A percentile compares a stretch with the other conserved stretches of the same genome.
Evolutionary conservation across 208 protist genomes (phyloP).

Genomic region (Trypanosoma avium): DNA sequence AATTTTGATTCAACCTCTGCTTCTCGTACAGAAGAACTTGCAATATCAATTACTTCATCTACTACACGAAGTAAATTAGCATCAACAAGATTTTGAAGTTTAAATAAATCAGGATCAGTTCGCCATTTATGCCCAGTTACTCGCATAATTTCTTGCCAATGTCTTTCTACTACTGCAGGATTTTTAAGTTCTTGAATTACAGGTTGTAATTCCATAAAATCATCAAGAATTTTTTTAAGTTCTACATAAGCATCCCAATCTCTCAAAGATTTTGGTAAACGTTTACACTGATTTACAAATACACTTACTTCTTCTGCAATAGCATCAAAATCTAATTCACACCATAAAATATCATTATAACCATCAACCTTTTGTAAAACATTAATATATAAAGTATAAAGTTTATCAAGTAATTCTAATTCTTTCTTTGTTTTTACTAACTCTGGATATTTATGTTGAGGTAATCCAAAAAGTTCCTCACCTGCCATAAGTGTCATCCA

Average conservation of each 20-base stretch:
- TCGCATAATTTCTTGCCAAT: conserved; percentile 96
- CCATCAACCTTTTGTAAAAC: conserved; percentile 93
- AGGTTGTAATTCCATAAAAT: conserved; percentile 94
- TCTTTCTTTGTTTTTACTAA: conserved; percentile 93
- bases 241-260: conserved; percentile 95
- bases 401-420: conserved; percentile 93
- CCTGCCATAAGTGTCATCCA: conserved; percentile 93
- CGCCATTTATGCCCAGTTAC: conserved; percentile 87
- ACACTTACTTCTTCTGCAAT: conserved; percentile 92
- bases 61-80: conserved; percentile 82
- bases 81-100: conserved; percentile 93
- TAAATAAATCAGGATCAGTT: conserved; percentile 93
- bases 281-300: conserved; percentile 90
- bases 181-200: conserved; percentile 93
- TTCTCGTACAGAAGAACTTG: conserved; percentile 94
- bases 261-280: conserved; percentile 91
- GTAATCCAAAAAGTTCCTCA: conserved; percentile 96
- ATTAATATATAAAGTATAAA: conserved; percentile 95
- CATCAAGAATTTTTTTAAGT: conserved; percentile 94
- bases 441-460: conserved; percentile 94
- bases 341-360: conserved; percentile 95
- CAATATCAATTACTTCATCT: conserved; percentile 96
- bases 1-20: conserved; percentile 95
- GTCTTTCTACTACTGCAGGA: conserved; percentile 90
- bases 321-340: conserved; percentile 93